Evolutionary conservation across 805 yeast species (phyloP).

Genomic region (Hemisphaericaspora nanyangensis): DNA sequence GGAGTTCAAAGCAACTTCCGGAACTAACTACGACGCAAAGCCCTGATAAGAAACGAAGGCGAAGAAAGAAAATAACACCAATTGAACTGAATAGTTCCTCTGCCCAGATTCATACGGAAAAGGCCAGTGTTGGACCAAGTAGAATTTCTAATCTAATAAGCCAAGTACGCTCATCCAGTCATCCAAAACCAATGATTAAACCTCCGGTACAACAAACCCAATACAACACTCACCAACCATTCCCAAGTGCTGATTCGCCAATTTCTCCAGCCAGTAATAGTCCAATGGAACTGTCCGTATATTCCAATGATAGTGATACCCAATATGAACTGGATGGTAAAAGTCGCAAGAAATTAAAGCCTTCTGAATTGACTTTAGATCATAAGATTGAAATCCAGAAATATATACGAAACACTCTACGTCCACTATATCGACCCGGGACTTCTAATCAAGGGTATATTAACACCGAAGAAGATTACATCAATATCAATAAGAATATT

Average conservation of each 20-base stretch:
- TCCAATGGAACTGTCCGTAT: constrained; percentile 7
- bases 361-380: constrained; percentile 26
- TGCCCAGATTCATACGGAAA: not conserved
- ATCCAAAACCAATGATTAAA: not conserved
- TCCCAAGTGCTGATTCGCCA: constrained; percentile 8
- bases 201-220: not conserved
- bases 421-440: constrained; percentile 41
- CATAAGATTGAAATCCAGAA: constrained; percentile 58
- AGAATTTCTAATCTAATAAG: constrained; percentile 19
- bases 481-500: constrained; percentile 57
- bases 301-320: constrained; percentile 10
- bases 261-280: constrained; percentile 9
- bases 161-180: constrained; percentile 15
- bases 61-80: constrained; percentile 10
- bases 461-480: constrained; percentile 41
- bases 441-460: constrained; percentile 26
- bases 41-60: constrained; percentile 8
- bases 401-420: constrained; percentile 48
- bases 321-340: constrained; percentile 9
- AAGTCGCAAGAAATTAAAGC: constrained; percentile 2
- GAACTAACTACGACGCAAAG: no score
- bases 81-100: not conserved
- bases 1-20: no score
- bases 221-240: not conserved
- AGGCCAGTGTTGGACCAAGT: constrained; percentile 4